phyloP scores from a whole-genome alignment of 2,329 filamentous ascomycete genomes.

The Emmonsiellopsis sp. region DNA sequence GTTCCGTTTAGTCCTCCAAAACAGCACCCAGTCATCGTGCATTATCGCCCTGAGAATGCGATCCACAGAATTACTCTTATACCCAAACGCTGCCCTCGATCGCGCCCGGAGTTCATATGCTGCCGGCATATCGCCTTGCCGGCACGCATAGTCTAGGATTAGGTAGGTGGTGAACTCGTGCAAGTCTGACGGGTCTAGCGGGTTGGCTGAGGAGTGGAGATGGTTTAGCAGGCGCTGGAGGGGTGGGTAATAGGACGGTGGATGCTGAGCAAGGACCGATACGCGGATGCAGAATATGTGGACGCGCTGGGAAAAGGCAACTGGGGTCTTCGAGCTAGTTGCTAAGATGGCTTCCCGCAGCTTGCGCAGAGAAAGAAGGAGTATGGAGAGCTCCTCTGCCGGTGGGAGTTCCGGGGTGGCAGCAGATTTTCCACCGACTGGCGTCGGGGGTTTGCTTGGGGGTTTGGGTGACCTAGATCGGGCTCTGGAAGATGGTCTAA shows the following conservation, averaged over 20 bases:
- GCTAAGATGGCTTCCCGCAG: constrained; percentile 80
- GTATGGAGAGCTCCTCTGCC: constrained; percentile 58
- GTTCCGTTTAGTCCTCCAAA: constrained; percentile 59
- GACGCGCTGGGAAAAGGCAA: constrained; percentile 76
- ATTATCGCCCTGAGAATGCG: constrained; percentile 60
- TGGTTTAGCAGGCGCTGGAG: constrained; percentile 66
- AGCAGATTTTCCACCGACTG: constrained; percentile 2
- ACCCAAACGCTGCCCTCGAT: constrained; percentile 41
- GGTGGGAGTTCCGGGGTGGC: constrained; percentile 22
- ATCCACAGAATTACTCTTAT: constrained; percentile 61
- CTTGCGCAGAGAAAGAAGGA: constrained; percentile 81
- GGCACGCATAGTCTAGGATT: constrained; percentile 80
- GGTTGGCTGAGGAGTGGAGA: constrained; percentile 56
- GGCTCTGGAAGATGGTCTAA: constrained; percentile 7
- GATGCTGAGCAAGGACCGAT: constrained; percentile 69
- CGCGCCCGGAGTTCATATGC: constrained; percentile 59
- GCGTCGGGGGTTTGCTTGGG: constrained; percentile 5
- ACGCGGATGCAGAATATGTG: constrained; percentile 88
- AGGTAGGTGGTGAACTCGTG: constrained; percentile 73
- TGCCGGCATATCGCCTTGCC: constrained; percentile 63
- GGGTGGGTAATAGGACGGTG: constrained; percentile 83
- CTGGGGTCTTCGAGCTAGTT: constrained; percentile 57
- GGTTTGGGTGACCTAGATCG: constrained; percentile 7
- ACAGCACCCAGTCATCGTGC: constrained; percentile 73
- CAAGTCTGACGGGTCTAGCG: constrained; percentile 62